phyloP scores from a whole-genome alignment of 2,329 filamentous ascomycete species.

The Trichophyton mentagrophytes region DNA sequence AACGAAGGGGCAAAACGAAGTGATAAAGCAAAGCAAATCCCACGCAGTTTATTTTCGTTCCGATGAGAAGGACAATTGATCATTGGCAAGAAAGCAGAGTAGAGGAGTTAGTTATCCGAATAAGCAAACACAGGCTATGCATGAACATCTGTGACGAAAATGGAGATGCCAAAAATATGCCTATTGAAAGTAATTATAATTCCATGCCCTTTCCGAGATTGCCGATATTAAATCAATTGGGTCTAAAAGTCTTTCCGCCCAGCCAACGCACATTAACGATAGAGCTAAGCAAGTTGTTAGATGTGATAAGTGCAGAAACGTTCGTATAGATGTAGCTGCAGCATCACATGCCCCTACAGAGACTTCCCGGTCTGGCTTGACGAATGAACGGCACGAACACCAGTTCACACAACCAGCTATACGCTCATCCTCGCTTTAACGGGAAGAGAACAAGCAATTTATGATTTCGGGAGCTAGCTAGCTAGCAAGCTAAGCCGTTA shows the following conservation, averaged over 20 bases:
- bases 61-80: neutral
- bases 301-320: neutral
- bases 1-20: neutral
- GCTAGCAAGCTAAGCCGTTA: too few relatives aligned
- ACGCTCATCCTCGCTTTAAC: neutral
- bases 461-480: neutral
- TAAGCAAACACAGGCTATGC: neutral
- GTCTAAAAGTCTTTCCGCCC: neutral
- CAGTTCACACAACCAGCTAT: neutral
- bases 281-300: neutral
- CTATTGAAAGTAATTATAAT: neutral
- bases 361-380: neutral
- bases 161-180: neutral
- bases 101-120: neutral
- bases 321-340: neutral
- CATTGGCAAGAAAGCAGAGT: neutral
- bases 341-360: neutral
- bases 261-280: neutral
- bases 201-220: neutral
- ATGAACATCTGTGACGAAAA: neutral
- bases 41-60: neutral
- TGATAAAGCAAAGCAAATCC: neutral
- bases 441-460: neutral
- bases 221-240: neutral
- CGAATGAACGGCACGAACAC: constrained; percentile 1